Conservation (phyloP, 257 asterid species). For the Ilex asprella region DNA sequence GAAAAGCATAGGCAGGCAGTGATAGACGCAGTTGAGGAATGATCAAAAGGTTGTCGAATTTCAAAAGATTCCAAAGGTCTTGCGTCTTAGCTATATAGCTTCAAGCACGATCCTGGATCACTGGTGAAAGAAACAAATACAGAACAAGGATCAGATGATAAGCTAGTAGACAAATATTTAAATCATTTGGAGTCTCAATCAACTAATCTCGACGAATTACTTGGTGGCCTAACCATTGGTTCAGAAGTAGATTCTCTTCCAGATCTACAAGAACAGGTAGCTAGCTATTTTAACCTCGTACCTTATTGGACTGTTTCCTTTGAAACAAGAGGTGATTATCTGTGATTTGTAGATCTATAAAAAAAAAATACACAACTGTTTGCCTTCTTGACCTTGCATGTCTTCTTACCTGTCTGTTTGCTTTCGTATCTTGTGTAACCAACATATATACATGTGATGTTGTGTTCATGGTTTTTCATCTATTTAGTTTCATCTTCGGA, state of each 20-base stretch:
- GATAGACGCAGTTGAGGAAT: slow-evolving; percentile 54
- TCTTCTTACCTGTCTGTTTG: no score
- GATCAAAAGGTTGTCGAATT: slow-evolving; percentile 46
- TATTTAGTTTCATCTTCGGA: no score
- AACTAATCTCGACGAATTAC: slow-evolving; percentile 43
- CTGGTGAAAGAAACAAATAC: slow-evolving; percentile 33
- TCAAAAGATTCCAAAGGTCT: slow-evolving; percentile 71
- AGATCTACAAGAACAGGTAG: slow-evolving; percentile 81
- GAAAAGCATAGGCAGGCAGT: slow-evolving; percentile 71
- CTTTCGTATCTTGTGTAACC: no score
- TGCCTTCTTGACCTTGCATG: not conserved
- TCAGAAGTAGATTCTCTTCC: slow-evolving; percentile 70
- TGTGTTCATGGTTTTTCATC: no score
- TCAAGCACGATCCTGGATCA: slow-evolving; percentile 57
- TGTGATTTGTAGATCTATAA: not conserved
- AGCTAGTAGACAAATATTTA: slow-evolving; percentile 17
- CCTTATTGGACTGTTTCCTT: not conserved
- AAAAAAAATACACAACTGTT: not conserved
- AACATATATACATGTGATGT: no score
- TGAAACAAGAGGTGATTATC: no score
- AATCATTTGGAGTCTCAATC: slow-evolving; percentile 34
- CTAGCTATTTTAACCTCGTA: slow-evolving; percentile 4
- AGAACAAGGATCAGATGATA: slow-evolving; percentile 33
- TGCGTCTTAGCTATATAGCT: slow-evolving; percentile 77
- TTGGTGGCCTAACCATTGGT: slow-evolving; percentile 39